These are phyloP conservation scores for Tagetes patula DNA, from an alignment of 129 eudicot genomes.

Conservation along the genomic window DNA sequence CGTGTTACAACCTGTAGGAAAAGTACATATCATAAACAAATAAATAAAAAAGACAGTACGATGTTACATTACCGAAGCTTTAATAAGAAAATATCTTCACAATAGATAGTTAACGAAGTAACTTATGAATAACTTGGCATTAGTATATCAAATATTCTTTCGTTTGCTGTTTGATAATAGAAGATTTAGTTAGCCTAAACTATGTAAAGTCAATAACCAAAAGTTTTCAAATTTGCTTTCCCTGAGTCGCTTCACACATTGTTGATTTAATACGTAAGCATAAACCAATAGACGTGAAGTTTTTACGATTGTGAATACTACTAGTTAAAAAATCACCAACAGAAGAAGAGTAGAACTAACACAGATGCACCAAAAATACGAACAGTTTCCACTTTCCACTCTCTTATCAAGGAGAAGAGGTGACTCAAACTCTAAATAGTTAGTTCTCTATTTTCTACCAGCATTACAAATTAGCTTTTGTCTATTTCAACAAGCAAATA, in stretches of 20 bases:
- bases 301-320: conserved; percentile 3
- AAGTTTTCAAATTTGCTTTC: conserved; percentile 4
- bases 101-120: conserved; percentile 1
- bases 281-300: conserved; percentile 3
- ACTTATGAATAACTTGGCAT: neutral
- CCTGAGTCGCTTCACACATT: conserved; percentile 9
- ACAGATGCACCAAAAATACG: neutral
- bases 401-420: conserved; percentile 8
- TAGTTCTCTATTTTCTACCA: neutral
- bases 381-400: neutral
- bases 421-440: conserved; percentile 8
- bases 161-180: conserved; percentile 1
- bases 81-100: conserved; percentile 5
- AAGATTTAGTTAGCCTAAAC: conserved; percentile 2
- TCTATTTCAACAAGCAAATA: conserved; percentile 9
- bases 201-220: conserved; percentile 4
- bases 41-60: neutral
- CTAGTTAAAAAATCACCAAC: neutral
- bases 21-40: conserved; percentile 10
- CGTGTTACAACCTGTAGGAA: conserved; percentile 41
- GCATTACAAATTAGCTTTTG: neutral
- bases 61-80: conserved; percentile 3
- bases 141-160: neutral
- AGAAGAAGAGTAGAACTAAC: neutral
- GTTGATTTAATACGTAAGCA: neutral